Percentiles rank a stretch among this genome's conserved stretches.
Conservation (phyloP, 495 filamentous ascomycete species). For the Lasiosphaeria hispida region DNA sequence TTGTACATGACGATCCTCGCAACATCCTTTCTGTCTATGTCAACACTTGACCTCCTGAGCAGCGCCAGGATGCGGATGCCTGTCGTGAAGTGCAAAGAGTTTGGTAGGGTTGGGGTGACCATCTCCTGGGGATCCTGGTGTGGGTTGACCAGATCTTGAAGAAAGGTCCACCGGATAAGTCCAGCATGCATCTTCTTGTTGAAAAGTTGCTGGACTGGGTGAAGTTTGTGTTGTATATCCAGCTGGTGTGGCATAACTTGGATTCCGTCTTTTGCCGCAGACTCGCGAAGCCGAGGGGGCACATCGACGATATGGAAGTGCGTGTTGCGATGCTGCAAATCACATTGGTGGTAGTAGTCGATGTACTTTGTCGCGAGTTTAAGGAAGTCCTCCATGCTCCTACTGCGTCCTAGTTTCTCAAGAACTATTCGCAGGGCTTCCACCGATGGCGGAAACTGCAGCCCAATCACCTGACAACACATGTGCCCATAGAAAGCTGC, state of each 20-base stretch:
- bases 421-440: slow-evolving; percentile 28
- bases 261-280: no score
- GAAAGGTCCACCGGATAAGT: slow-evolving; percentile 32
- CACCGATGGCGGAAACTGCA: slow-evolving; percentile 13
- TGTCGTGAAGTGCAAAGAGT: slow-evolving; percentile 22
- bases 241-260: no score
- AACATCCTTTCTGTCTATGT: slow-evolving; percentile 6
- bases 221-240: no score
- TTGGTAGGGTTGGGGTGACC: neutral
- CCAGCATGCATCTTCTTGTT: slow-evolving; percentile 21
- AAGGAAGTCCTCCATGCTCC: slow-evolving; percentile 27
- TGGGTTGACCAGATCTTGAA: slow-evolving; percentile 3
- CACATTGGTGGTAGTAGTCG: slow-evolving; percentile 14
- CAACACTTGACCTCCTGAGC: slow-evolving; percentile 27
- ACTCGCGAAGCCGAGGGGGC: no score
- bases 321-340: no score
- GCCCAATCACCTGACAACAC: slow-evolving; percentile 11
- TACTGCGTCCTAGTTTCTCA: slow-evolving; percentile 26
- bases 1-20: slow-evolving; percentile 16
- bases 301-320: no score
- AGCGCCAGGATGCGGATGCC: slow-evolving; percentile 23
- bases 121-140: neutral
- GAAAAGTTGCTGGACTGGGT: slow-evolving; percentile 29
- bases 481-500: slow-evolving; percentile 15
- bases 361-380: slow-evolving; percentile 28